phyloP scores from a whole-genome alignment of 805 yeast genomes.

The Dipodascus albidus region DNA sequence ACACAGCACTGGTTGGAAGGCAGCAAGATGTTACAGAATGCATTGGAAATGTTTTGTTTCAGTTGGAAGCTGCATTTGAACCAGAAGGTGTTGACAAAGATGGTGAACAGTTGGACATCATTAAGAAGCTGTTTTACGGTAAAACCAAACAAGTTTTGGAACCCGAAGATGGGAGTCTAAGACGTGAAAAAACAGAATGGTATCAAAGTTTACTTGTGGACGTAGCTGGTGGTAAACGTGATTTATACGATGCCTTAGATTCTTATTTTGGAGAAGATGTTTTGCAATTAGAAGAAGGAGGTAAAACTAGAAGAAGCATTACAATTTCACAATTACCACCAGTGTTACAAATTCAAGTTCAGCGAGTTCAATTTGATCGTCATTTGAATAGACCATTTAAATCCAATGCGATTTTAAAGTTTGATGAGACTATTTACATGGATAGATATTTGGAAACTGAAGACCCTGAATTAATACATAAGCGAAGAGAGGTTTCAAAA shows the following conservation, averaged over 20 bases:
- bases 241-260: conserved; percentile 85
- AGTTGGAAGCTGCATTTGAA: conserved; percentile 75
- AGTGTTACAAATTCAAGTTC: conserved; percentile 83
- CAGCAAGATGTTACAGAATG: conserved; percentile 98
- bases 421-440: conserved; percentile 65
- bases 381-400: conserved; percentile 65
- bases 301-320: conserved; percentile 60
- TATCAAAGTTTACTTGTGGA: conserved; percentile 76
- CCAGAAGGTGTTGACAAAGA: conserved; percentile 50
- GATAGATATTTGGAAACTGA: conserved; percentile 76
- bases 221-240: conserved; percentile 78
- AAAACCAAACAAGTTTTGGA: conserved; percentile 64
- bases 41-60: conserved; percentile 85
- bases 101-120: conserved; percentile 76
- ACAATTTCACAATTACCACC: conserved; percentile 66
- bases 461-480: conserved; percentile 35
- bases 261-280: conserved; percentile 65
- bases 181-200: conserved; percentile 53
- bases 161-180: conserved; percentile 22
- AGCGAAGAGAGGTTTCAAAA: conserved; percentile 41
- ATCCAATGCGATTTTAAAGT: conserved; percentile 70
- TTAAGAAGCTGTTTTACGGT: conserved; percentile 77
- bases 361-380: conserved; percentile 83
- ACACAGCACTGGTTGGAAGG: conserved; percentile 51
- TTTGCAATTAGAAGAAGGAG: conserved; percentile 47